These are phyloP conservation scores for Solanum medicagineum DNA, from an alignment of 257 asterid genomes.

Conservation along the genomic window DNA sequence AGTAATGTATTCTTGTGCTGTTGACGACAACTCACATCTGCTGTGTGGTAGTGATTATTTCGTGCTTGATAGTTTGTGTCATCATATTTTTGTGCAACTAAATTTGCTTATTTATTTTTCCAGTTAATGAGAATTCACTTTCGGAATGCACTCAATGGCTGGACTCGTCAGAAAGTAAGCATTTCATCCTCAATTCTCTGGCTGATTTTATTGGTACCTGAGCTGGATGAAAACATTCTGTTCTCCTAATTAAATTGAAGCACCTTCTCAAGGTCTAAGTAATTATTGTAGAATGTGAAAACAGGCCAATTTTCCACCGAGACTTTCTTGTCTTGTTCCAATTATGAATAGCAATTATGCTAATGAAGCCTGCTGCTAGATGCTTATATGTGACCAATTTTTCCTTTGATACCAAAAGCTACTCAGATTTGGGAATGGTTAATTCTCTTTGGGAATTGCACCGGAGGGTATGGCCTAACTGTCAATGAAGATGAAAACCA, in stretches of 20 bases:
- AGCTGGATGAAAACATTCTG: background rate
- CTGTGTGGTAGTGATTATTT: background rate
- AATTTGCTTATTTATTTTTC: conserved; percentile 1
- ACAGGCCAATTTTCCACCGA: background rate
- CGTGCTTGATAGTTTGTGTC: background rate
- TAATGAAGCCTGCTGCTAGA: background rate
- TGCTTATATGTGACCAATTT: background rate
- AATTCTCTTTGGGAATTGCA: background rate
- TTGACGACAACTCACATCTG: background rate
- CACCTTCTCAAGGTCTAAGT: background rate
- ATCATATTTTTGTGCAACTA: background rate
- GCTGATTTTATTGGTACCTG: background rate
- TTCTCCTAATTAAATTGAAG: background rate
- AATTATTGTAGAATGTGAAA: background rate
- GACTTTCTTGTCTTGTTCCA: background rate
- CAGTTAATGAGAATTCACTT: conserved; percentile 74
- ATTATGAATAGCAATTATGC: background rate
- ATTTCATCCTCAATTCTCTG: background rate
- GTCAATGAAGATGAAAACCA: background rate
- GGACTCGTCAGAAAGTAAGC: conserved; percentile 97
- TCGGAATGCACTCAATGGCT: conserved; percentile 53
- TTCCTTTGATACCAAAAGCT: background rate
- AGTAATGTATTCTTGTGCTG: background rate
- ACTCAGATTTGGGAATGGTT: background rate
- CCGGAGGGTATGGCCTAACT: background rate